Conservation (phyloP, 768 basidiomycete species). For the Naganishia friedmannii region DNA sequence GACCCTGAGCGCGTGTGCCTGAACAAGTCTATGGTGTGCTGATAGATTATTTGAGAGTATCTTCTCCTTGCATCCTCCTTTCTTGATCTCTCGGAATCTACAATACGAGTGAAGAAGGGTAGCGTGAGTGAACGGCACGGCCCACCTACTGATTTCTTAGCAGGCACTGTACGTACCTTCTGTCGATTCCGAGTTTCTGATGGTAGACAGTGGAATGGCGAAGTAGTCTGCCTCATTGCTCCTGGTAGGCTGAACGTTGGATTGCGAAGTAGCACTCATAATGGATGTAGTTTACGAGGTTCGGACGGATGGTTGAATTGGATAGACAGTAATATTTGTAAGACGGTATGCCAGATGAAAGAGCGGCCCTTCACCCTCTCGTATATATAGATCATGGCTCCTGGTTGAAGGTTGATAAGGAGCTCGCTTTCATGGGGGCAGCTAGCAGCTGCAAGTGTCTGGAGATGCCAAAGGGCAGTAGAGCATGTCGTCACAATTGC, state of each 20-base stretch:
- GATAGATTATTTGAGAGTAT: conserved; percentile 17
- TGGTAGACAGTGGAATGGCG: neutral
- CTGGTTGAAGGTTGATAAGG: too few relatives aligned
- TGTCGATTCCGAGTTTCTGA: neutral
- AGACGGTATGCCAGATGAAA: too few relatives aligned
- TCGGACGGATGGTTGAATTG: too few relatives aligned
- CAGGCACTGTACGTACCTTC: neutral
- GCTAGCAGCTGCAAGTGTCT: too few relatives aligned
- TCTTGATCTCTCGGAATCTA: neutral
- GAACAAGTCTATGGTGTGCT: conserved; percentile 16
- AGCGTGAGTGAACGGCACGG: neutral
- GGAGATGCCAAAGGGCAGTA: too few relatives aligned
- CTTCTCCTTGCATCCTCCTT: conserved; percentile 10
- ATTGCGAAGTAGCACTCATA: neutral
- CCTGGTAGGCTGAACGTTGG: neutral
- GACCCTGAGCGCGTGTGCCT: conserved; percentile 3
- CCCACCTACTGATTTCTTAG: neutral
- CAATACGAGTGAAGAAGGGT: neutral
- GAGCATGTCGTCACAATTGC: too few relatives aligned
- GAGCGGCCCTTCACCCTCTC: too few relatives aligned
- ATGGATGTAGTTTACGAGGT: neutral
- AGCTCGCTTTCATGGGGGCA: too few relatives aligned
- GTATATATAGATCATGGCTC: too few relatives aligned
- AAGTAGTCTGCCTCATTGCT: conserved; percentile 10
- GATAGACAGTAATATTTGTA: too few relatives aligned